Evolutionary conservation across 2,329 filamentous ascomycete genomes (phyloP).

Genomic region (Colletotrichum incanum): DNA sequence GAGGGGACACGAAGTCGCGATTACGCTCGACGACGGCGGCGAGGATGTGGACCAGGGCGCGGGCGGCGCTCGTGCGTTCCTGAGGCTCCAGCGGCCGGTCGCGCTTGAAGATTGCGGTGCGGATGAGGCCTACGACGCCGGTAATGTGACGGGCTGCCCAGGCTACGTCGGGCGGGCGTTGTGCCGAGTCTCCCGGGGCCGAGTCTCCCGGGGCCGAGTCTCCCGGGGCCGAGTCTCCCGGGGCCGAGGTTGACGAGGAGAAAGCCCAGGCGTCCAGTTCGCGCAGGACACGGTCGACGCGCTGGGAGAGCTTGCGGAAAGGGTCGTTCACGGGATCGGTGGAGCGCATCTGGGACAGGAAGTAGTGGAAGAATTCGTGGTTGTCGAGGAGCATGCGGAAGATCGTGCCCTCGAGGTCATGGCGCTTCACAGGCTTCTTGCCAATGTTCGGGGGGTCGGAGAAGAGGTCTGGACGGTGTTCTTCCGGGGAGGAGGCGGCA

Average conservation of each 20-base stretch:
- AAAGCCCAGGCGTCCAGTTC: conserved; percentile 57
- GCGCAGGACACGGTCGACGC: conserved; percentile 63
- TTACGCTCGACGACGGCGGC: conserved; percentile 60
- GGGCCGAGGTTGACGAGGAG: not conserved
- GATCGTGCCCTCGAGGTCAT: conserved; percentile 66
- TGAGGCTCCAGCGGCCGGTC: conserved; percentile 54
- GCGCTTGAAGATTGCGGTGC: conserved; percentile 57
- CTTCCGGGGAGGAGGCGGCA: conserved; percentile 53
- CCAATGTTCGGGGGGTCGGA: conserved; percentile 46
- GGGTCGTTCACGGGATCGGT: conserved; percentile 61
- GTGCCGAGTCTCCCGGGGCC: conserved; percentile 35
- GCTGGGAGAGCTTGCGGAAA: conserved; percentile 65
- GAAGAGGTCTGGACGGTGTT: conserved; percentile 65
- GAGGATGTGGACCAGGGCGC: conserved; percentile 65
- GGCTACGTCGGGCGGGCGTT: conserved; percentile 57
- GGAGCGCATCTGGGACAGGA: conserved; percentile 62
- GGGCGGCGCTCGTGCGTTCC: conserved; percentile 63
- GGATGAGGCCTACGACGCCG: conserved; percentile 60
- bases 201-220: too few relatives aligned
- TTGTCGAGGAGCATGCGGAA: conserved; percentile 70
- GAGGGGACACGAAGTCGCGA: conserved; percentile 53
- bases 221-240: conserved; percentile 29
- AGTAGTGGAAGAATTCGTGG: conserved; percentile 69
- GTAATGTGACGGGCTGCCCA: conserved; percentile 68
- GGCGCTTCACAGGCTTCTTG: conserved; percentile 56